Base-by-base conservation (phyloP, 768 basidiomycete species). In the Russula earlei region DNA sequence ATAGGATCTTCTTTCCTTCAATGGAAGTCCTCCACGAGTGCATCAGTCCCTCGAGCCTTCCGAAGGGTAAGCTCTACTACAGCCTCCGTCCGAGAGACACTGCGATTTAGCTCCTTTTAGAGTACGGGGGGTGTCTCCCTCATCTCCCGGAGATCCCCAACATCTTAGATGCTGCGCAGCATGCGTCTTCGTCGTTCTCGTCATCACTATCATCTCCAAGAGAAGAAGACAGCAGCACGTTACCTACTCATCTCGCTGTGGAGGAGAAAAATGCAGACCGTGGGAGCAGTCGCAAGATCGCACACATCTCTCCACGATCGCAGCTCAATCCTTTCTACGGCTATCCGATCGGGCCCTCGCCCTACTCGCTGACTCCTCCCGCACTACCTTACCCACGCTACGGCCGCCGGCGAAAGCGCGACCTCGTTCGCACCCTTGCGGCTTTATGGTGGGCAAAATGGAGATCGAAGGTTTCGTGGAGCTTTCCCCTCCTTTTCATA, bases 311-410 rank as follows among this genome's bases (percentile, higher is more conserved):
- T 9, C 74, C 83, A 19, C 80, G 77, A 29, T 87, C 86, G 25
- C 65, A 71, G 36, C 69, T 79, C 38, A 89, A 87, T 60, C 87
- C 87, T 1, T 88, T 83, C 68, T 90, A 79, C 59, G 87, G 87
- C 4, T 88, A 89, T 64, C 84, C 86, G 6, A 73, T 75, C 47
- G 29, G 47, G 22, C 48, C 47, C 20, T 44, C 61, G 38, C 40
- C 72, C 5, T 66, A 67, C 62, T 55, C 67, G 63, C 54, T 66
- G 65, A 54, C 68, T 53, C 49, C 70, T 66, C 31, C 70, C 11
- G 29, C 68, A n/a, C 69, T 75, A 15, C 70, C 75, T 48, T 68
- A 71, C 15, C 72, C 85, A 59, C 76, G 74, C 36, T 75, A 81
- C 66, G 83, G 84, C 37, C 84, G 82, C 33, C 77, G 79, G 54